Conservation (phyloP, 176 grass and related monocot species). For the Eremochloa ophiuroides region DNA sequence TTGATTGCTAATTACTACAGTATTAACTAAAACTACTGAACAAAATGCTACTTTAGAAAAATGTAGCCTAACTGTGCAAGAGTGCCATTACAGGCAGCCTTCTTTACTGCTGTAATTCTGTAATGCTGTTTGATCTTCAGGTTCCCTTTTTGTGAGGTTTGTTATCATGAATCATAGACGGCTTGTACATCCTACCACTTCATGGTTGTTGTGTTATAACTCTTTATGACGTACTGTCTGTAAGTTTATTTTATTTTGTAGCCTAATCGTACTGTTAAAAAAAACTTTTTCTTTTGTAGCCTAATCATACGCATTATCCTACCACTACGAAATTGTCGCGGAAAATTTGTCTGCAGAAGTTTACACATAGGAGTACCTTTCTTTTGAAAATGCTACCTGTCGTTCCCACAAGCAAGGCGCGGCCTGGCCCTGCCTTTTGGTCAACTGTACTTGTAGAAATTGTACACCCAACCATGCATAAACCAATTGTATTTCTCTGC, state of each 20-base stretch:
- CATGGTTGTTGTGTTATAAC: neutral
- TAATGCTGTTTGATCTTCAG: neutral
- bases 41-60: neutral
- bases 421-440: too few species aligned
- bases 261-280: too few species aligned
- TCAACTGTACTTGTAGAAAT: too few species aligned
- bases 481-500: too few species aligned
- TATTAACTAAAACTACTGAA: constrained; percentile 10
- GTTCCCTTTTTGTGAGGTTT: neutral
- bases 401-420: too few species aligned
- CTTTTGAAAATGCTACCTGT: too few species aligned
- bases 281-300: neutral
- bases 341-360: too few species aligned
- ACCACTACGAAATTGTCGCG: too few species aligned
- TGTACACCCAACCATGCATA: too few species aligned
- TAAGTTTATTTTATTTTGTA: neutral
- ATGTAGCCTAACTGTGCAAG: neutral
- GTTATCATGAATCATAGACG: neutral
- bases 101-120: neutral
- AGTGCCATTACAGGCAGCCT: constrained; percentile 1
- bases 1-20: constrained; percentile 12
- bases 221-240: neutral
- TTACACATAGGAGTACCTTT: too few species aligned
- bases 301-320: neutral
- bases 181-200: neutral